These are phyloP conservation scores for Neurospora crassa DNA, from an alignment of 2,329 filamentous ascomycete species.

Conservation along the genomic window DNA sequence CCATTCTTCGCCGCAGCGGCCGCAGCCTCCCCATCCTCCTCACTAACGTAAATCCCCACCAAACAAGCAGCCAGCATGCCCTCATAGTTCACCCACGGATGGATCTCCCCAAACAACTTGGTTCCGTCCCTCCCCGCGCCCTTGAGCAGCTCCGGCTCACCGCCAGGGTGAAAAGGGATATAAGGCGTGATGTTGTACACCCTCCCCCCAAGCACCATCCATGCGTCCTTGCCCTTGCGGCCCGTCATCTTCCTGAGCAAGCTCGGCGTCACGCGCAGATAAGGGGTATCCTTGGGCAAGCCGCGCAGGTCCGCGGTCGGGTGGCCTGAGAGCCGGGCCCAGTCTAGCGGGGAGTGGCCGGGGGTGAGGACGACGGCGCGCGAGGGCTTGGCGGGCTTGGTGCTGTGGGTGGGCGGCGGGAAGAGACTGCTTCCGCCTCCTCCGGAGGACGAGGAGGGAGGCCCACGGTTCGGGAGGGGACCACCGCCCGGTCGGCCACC, in stretches of 20 bases:
- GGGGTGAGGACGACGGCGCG: conserved; percentile 76
- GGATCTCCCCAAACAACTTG: conserved; percentile 54
- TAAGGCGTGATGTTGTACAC: conserved; percentile 95
- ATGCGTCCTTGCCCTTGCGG: conserved; percentile 75
- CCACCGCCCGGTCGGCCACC: neutral
- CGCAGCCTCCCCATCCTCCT: conserved; percentile 34
- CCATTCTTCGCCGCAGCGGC: conserved; percentile 8
- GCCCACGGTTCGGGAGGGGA: conserved; percentile 28
- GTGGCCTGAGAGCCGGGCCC: conserved; percentile 65
- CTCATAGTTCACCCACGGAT: conserved; percentile 66
- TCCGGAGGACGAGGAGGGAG: conserved; percentile 21
- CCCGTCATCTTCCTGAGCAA: conserved; percentile 73
- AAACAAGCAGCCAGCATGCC: conserved; percentile 57
- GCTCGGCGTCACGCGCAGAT: conserved; percentile 71
- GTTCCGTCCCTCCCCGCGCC: conserved; percentile 54
- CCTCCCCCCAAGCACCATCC: conserved; percentile 80
- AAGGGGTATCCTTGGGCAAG: conserved; percentile 38
- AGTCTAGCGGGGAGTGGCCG: conserved; percentile 90
- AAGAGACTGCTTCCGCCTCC: conserved; percentile 27
- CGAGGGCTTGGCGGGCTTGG: conserved; percentile 44
- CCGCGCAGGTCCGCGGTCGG: conserved; percentile 60
- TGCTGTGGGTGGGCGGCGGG: conserved; percentile 44
- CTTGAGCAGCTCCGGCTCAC: conserved; percentile 60
- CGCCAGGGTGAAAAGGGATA: conserved; percentile 82
- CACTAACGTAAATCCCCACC: conserved; percentile 53